phyloP scores from a whole-genome alignment of 192 early-diverging fungal species.

The Linnemannia elongata region DNA sequence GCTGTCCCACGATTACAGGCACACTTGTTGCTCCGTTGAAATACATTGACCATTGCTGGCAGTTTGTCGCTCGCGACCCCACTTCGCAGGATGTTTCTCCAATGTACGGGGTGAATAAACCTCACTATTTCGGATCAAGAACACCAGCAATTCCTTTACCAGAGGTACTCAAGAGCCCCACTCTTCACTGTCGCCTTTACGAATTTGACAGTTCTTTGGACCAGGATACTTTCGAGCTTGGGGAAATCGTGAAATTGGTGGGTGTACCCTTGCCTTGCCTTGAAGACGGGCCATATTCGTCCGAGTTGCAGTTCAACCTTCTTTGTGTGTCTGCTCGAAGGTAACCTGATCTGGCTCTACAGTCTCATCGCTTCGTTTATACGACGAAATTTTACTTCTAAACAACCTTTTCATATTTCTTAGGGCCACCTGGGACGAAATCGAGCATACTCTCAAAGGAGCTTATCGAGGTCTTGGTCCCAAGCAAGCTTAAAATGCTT shows the following conservation, averaged over 20 bases:
- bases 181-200: constrained; percentile 19
- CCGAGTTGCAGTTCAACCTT: background rate
- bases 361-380: no score
- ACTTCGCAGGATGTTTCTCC: constrained; percentile 15
- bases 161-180: background rate
- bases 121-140: background rate
- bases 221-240: constrained; percentile 13
- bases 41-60: constrained; percentile 26
- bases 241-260: constrained; percentile 12
- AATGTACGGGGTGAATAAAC: background rate
- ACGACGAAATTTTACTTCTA: no score
- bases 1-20: background rate
- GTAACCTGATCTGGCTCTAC: background rate
- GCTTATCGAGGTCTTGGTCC: background rate
- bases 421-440: constrained; percentile 27
- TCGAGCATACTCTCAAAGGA: constrained; percentile 15
- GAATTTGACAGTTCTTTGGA: constrained; percentile 15
- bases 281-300: background rate
- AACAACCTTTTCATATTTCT: background rate
- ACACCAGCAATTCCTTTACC: background rate
- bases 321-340: constrained; percentile 17
- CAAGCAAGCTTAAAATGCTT: background rate
- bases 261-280: background rate
- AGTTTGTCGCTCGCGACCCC: constrained; percentile 22
- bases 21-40: constrained; percentile 8